Conservation (phyloP, 2,329 filamentous ascomycete species). For the Diaporthe ampelina region DNA sequence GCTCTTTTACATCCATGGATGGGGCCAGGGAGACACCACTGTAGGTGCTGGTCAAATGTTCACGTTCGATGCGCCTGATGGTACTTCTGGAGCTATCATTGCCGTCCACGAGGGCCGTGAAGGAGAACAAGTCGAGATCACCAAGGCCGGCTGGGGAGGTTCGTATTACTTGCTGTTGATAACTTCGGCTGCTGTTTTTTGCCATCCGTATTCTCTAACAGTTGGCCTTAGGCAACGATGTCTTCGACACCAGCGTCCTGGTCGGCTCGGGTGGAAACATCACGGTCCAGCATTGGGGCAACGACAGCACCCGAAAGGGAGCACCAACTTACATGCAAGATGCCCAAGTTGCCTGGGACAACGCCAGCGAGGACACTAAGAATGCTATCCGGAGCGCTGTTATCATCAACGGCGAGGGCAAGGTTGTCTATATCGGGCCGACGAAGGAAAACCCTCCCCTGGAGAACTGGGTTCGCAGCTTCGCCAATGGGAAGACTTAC, state of each 20-base stretch:
- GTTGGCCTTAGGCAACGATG: not conserved
- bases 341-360: not conserved
- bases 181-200: not conserved
- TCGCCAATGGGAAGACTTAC: constrained; percentile 55
- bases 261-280: constrained; percentile 14
- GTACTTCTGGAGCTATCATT: constrained; percentile 6
- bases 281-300: constrained; percentile 20
- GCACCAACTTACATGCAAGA: constrained; percentile 19
- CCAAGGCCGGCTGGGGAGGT: constrained; percentile 13
- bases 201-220: not conserved
- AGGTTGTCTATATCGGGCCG: constrained; percentile 52
- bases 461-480: constrained; percentile 54
- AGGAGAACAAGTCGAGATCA: constrained; percentile 6
- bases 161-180: not conserved
- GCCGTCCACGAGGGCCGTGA: constrained; percentile 7
- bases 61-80: constrained; percentile 1
- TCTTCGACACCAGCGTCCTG: constrained; percentile 17
- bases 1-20: constrained; percentile 21
- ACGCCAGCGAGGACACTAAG: constrained; percentile 49
- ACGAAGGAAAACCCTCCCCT: constrained; percentile 53
- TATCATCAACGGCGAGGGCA: constrained; percentile 47
- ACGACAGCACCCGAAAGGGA: constrained; percentile 10
- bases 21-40: constrained; percentile 5
- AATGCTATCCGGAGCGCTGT: constrained; percentile 51
- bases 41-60: constrained; percentile 17